phyloP scores from a whole-genome alignment of 2,329 filamentous ascomycete genomes.

The Rutstroemia sydowiana region DNA sequence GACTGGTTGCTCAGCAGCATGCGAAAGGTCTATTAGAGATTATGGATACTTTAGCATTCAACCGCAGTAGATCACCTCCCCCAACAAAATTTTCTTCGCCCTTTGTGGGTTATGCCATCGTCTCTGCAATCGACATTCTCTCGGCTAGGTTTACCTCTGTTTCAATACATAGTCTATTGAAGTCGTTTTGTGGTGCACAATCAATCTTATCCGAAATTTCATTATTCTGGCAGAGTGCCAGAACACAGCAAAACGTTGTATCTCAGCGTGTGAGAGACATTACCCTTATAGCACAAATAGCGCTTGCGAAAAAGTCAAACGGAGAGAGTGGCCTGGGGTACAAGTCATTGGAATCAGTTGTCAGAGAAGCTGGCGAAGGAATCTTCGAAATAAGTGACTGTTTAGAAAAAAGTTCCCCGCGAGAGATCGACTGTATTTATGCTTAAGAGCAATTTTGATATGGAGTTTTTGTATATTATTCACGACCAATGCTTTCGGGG shows the following conservation, averaged over 20 bases:
- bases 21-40: conserved; percentile 46
- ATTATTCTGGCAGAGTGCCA: conserved; percentile 52
- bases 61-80: conserved; percentile 10
- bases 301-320: not conserved
- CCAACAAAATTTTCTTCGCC: conserved; percentile 43
- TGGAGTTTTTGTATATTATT: conserved; percentile 5
- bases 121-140: conserved; percentile 60
- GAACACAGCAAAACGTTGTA: conserved; percentile 34
- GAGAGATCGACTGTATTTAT: conserved; percentile 25
- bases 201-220: conserved; percentile 49
- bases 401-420: conserved; percentile 36
- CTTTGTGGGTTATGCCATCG: conserved; percentile 53
- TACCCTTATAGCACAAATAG: conserved; percentile 7
- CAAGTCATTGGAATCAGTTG: conserved; percentile 8
- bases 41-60: conserved; percentile 36
- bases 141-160: conserved; percentile 50
- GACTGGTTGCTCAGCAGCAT: conserved; percentile 43
- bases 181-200: conserved; percentile 45
- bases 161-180: conserved; percentile 44
- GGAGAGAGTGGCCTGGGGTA: not conserved
- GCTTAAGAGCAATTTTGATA: conserved; percentile 7
- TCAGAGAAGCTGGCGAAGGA: conserved; percentile 10
- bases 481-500: not conserved
- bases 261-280: conserved; percentile 20
- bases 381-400: conserved; percentile 21